Conservation (phyloP, 306 rosid species). For the Malus sylvestris region DNA sequence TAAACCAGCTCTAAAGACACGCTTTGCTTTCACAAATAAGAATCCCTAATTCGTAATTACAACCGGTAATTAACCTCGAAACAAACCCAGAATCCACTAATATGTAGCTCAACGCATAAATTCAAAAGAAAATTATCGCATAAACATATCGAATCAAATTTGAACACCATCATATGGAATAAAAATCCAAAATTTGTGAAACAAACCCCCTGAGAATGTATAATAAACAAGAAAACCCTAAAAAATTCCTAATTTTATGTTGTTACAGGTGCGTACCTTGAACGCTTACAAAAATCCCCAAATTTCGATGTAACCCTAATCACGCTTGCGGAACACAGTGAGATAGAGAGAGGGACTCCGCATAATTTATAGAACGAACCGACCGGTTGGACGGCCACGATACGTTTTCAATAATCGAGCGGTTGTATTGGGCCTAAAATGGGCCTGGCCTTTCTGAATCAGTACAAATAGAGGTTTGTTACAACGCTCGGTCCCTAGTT, state of each 20-base stretch:
- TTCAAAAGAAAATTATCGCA: neutral
- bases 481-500: no score
- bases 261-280: neutral
- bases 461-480: no score
- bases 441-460: no score
- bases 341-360: neutral
- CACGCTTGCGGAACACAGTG: neutral
- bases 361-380: slow-evolving; percentile 16
- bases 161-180: neutral
- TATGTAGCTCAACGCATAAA: neutral
- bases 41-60: neutral
- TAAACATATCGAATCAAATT: neutral
- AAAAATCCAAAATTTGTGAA: neutral
- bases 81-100: neutral
- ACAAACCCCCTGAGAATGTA: neutral
- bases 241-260: neutral
- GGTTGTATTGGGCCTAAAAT: neutral
- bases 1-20: neutral
- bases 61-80: neutral
- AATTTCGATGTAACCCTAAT: slow-evolving; percentile 8
- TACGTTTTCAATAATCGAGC: slow-evolving; percentile 3
- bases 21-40: neutral
- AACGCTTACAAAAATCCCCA: neutral
- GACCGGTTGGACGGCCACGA: slow-evolving; percentile 26
- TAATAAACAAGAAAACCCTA: neutral